Conservation (phyloP, 2,329 filamentous ascomycete genomes). For the Colletotrichum sp. region DNA sequence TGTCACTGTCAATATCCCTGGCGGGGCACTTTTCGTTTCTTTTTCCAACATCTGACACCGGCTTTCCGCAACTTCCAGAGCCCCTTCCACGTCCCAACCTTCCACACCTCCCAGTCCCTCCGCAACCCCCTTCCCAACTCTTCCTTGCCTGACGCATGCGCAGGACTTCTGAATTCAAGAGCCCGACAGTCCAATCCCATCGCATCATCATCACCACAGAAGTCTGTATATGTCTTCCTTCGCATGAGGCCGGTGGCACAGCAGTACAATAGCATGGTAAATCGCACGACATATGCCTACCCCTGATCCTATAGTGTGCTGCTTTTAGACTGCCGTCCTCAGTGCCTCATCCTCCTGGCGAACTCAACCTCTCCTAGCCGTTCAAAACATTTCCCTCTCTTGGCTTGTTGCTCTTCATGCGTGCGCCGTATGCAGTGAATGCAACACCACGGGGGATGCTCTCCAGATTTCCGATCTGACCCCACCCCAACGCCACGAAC, state of each 20-base stretch:
- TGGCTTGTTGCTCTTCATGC: background rate
- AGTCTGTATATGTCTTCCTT: background rate
- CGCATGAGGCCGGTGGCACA: constrained; percentile 3
- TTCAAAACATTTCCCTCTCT: background rate
- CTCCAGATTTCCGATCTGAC: constrained; percentile 11
- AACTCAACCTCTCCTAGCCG: background rate
- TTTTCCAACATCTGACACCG: constrained; percentile 11
- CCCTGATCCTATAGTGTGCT: background rate
- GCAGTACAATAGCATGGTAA: constrained; percentile 1
- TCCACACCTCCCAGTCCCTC: background rate
- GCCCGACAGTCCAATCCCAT: background rate
- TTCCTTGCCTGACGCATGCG: background rate
- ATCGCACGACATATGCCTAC: constrained; percentile 1
- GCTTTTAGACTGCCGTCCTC: background rate
- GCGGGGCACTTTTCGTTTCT: background rate
- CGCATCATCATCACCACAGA: background rate
- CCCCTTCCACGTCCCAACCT: background rate
- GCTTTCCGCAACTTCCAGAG: background rate
- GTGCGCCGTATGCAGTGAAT: background rate
- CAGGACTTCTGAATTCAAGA: background rate
- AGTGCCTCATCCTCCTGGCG: background rate
- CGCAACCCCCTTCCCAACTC: background rate
- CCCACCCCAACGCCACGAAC: constrained; percentile 3
- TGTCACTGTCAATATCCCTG: background rate
- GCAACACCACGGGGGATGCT: constrained; percentile 11